phyloP scores from a whole-genome alignment of 805 yeast genomes.

The Metschnikowia henanensis region DNA sequence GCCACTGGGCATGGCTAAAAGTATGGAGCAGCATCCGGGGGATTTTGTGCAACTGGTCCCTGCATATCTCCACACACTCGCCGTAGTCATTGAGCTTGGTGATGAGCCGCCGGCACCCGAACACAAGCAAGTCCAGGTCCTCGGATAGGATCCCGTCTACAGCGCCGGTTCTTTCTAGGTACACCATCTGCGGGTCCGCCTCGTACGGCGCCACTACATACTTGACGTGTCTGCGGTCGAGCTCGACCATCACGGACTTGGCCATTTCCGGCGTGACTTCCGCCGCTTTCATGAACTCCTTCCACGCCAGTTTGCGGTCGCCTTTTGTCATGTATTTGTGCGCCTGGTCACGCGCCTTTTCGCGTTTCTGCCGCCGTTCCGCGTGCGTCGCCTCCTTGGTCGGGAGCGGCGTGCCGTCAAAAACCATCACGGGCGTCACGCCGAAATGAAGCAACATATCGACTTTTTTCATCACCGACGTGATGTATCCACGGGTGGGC shows the following conservation, averaged over 20 bases:
- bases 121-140: conserved; percentile 88
- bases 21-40: conserved; percentile 50
- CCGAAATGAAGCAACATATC: conserved; percentile 65
- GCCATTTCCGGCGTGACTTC: conserved; percentile 93
- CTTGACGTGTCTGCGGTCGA: conserved; percentile 55
- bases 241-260: conserved; percentile 71
- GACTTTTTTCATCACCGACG: conserved; percentile 65
- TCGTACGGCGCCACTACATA: conserved; percentile 97
- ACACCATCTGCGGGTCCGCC: conserved; percentile 97
- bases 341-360: conserved; percentile 58
- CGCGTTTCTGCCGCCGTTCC: conserved; percentile 59
- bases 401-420: conserved; percentile 88
- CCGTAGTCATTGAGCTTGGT: conserved; percentile 83
- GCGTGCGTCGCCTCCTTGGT: conserved; percentile 73
- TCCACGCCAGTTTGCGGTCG: conserved; percentile 59
- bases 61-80: conserved; percentile 65
- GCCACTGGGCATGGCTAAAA: conserved; percentile 56
- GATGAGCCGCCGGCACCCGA: conserved; percentile 75
- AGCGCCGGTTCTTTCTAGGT: conserved; percentile 67
- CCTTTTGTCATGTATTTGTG: conserved; percentile 51
- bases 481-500: conserved; percentile 73
- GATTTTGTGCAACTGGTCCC: conserved; percentile 52
- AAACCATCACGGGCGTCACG: conserved; percentile 82
- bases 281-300: conserved; percentile 73
- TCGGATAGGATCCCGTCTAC: conserved; percentile 90